A percentile compares a stretch with the other conserved stretches of the same genome.
Evolutionary conservation across 768 basidiomycete species (phyloP).

Genomic region (Boletus pseudopeckii): DNA sequence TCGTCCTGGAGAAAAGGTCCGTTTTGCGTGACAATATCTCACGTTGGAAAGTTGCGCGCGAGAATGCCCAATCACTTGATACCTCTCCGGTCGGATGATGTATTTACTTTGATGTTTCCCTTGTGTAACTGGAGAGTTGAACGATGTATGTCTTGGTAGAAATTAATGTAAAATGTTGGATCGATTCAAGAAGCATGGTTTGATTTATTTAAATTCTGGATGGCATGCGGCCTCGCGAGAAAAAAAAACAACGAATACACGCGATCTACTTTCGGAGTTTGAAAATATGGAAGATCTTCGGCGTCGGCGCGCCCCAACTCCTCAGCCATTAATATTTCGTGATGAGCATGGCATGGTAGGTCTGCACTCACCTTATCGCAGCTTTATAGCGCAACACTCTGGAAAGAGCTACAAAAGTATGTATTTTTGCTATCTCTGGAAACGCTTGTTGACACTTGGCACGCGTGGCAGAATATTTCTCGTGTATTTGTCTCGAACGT

Average conservation of each 20-base stretch:
- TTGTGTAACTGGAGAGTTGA: neutral
- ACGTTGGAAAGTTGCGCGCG: neutral
- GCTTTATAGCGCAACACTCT: neutral
- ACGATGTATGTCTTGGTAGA: constrained; percentile 5
- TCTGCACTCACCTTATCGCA: constrained; percentile 1
- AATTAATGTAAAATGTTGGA: too few relatives aligned
- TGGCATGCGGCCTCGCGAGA: too few relatives aligned
- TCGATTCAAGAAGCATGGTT: too few relatives aligned
- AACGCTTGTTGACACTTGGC: neutral
- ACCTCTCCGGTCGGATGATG: too few relatives aligned
- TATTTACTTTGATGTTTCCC: neutral
- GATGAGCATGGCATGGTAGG: neutral
- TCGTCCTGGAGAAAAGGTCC: constrained; percentile 83
- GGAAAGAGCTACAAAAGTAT: neutral
- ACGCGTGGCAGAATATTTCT: neutral
- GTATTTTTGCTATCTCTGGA: constrained; percentile 21
- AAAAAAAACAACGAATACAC: too few relatives aligned
- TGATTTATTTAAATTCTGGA: too few relatives aligned
- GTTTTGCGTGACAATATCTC: constrained; percentile 48
- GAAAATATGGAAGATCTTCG: too few relatives aligned
- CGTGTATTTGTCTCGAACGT: neutral
- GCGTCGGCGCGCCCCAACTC: too few relatives aligned
- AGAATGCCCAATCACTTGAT: neutral
- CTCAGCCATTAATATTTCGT: neutral
- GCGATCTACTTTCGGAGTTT: too few relatives aligned